phyloP scores from a whole-genome alignment of 257 asterid species.

The Ligustrum vulgare region DNA sequence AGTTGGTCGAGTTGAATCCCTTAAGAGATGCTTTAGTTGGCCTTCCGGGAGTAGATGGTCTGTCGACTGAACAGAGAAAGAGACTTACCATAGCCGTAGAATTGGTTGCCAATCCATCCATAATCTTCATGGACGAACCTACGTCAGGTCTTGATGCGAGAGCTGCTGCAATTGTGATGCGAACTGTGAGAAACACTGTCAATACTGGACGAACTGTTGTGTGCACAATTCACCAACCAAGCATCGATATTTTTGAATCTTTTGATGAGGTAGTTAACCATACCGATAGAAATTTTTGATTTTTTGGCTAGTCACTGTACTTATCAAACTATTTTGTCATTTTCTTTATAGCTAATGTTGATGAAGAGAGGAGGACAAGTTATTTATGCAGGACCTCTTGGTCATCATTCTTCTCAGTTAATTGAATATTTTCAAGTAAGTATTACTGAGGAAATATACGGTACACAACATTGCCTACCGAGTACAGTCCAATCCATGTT shows the following conservation, averaged over 20 bases:
- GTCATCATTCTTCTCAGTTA: slow-evolving; percentile 70
- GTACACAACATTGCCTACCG: background rate
- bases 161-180: slow-evolving; percentile 98
- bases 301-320: background rate
- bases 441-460: background rate
- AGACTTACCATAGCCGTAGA: slow-evolving; percentile 95
- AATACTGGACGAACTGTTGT: slow-evolving; percentile 96
- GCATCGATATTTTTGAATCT: slow-evolving; percentile 92
- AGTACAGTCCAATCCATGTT: background rate
- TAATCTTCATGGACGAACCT: slow-evolving; percentile 96
- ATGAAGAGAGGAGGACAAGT: slow-evolving; percentile 93
- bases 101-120: slow-evolving; percentile 93
- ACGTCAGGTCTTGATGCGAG: slow-evolving; percentile 97
- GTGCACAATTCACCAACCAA: slow-evolving; percentile 97
- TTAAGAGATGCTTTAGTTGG: slow-evolving; percentile 85
- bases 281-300: background rate
- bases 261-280: slow-evolving; percentile 72
- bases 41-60: slow-evolving; percentile 77
- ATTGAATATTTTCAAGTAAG: slow-evolving; percentile 78
- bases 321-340: slow-evolving; percentile 1
- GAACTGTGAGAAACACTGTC: slow-evolving; percentile 93
- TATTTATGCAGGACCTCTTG: slow-evolving; percentile 92
- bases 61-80: slow-evolving; percentile 93
- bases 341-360: slow-evolving; percentile 63
- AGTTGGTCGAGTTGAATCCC: slow-evolving; percentile 73